phyloP scores from a whole-genome alignment of 2,329 filamentous ascomycete genomes.

The Sclerotiophoma versabilis region DNA sequence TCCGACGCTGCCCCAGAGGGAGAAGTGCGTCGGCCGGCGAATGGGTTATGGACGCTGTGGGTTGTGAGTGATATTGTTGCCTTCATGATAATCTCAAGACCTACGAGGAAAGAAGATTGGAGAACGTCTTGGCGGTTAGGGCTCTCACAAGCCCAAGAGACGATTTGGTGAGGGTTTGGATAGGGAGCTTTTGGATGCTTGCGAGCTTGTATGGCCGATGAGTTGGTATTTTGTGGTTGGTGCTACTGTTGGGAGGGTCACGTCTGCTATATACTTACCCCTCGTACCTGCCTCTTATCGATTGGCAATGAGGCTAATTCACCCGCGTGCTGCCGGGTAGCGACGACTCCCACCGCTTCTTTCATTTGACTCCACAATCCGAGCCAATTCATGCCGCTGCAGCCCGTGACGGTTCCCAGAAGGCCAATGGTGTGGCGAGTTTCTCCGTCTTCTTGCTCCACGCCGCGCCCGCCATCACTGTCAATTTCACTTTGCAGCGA shows the following conservation, averaged over 20 bases:
- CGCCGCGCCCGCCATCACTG: conserved; percentile 31
- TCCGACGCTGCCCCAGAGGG: conserved; percentile 81
- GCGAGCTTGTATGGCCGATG: conserved; percentile 14
- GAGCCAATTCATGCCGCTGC: conserved; percentile 27
- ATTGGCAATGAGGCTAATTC: conserved; percentile 24
- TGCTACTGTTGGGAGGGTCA: conserved; percentile 15
- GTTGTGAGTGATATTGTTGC: conserved; percentile 28
- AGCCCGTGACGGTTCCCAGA: conserved; percentile 20
- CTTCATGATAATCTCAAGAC: conserved; percentile 48
- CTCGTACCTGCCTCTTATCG: conserved; percentile 28
- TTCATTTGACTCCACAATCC: conserved; percentile 35
- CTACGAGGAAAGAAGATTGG: conserved; percentile 96
- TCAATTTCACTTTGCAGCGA: conserved; percentile 31
- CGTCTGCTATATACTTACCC: conserved; percentile 27
- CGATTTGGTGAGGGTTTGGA: conserved; percentile 22
- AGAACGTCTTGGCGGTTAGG: conserved; percentile 88
- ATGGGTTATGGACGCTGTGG: conserved; percentile 86
- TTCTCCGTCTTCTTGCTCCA: conserved; percentile 8
- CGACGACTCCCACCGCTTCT: conserved; percentile 42
- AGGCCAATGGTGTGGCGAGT: conserved; percentile 34
- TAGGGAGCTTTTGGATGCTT: conserved; percentile 8
- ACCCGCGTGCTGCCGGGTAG: conserved; percentile 38
- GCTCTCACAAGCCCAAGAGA: conserved; percentile 50
- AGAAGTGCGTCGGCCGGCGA: conserved; percentile 94
- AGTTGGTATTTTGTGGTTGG: conserved; percentile 13